A percentile compares a stretch with the other conserved stretches of the same genome.
These are phyloP conservation scores for Cadophora malorum DNA, from an alignment of 2,329 filamentous ascomycete species.

Conservation along the genomic window DNA sequence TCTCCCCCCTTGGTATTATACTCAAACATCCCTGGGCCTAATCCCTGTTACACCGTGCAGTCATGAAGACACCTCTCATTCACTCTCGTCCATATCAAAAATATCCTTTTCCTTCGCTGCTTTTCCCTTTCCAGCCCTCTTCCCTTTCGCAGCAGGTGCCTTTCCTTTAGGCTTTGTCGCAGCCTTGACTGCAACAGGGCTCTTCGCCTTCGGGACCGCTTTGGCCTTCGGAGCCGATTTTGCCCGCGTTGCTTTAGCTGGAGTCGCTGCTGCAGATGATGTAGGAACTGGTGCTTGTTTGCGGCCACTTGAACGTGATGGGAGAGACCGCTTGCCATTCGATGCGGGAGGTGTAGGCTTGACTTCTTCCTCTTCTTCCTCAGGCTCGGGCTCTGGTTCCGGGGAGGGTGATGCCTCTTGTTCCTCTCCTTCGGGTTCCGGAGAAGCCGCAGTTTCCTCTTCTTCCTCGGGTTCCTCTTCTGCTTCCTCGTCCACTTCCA, in stretches of 20 bases:
- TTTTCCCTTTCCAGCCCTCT: constrained; percentile 19
- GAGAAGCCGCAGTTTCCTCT: constrained; percentile 34
- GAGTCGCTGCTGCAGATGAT: constrained; percentile 18
- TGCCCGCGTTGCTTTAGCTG: constrained; percentile 23
- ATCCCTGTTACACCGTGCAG: too few relatives aligned
- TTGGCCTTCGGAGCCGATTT: constrained; percentile 16
- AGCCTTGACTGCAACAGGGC: constrained; percentile 15
- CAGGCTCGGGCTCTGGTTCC: constrained; percentile 40
- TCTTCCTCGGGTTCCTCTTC: constrained; percentile 14
- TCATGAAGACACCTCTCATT: background rate
- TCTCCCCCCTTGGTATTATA: background rate
- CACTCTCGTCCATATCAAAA: constrained; percentile 19
- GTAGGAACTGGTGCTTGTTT: constrained; percentile 18
- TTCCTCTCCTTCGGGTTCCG: constrained; percentile 40
- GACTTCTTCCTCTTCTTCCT: constrained; percentile 38
- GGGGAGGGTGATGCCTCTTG: constrained; percentile 36
- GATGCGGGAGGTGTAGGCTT: constrained; percentile 30
- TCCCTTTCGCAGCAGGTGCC: constrained; percentile 5
- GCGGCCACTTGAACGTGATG: constrained; percentile 17
- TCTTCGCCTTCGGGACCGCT: constrained; percentile 23
- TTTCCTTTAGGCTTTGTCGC: constrained; percentile 20
- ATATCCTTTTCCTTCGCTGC: constrained; percentile 9
- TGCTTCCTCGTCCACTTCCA: constrained; percentile 38
- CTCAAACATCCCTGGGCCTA: constrained; percentile 2
- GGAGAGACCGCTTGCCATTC: constrained; percentile 24